Conservation (phyloP, 2,329 filamentous ascomycete species). For the Leptographium wingfieldii region DNA sequence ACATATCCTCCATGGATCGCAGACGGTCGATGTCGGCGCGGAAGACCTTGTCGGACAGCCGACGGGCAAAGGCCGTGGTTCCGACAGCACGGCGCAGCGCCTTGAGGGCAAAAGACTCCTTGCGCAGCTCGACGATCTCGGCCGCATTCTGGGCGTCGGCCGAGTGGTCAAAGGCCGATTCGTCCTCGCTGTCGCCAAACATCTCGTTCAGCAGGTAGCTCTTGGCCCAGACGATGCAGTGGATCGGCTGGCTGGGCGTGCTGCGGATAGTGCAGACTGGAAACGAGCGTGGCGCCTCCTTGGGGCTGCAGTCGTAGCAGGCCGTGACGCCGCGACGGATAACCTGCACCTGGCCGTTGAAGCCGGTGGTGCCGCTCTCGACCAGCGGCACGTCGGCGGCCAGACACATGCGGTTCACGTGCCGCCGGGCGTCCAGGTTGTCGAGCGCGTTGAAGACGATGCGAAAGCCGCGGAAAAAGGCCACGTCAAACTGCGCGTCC, state of each 20-base stretch:
- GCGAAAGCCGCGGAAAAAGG: conserved; percentile 74
- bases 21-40: conserved; percentile 71
- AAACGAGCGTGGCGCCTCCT: conserved; percentile 83
- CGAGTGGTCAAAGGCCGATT: conserved; percentile 66
- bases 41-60: conserved; percentile 91
- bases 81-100: conserved; percentile 72
- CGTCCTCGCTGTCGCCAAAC: conserved; percentile 83
- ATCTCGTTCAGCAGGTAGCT: conserved; percentile 93
- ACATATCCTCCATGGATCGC: conserved; percentile 87
- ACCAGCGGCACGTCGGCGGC: conserved; percentile 82
- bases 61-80: conserved; percentile 59
- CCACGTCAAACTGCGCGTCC: conserved; percentile 69
- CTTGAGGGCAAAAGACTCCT: conserved; percentile 73
- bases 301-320: conserved; percentile 90
- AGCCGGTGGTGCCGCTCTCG: conserved; percentile 94
- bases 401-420: conserved; percentile 96
- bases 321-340: conserved; percentile 87
- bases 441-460: conserved; percentile 96
- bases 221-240: conserved; percentile 98
- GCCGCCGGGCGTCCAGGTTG: conserved; percentile 82
- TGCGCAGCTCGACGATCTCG: conserved; percentile 78
- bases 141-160: conserved; percentile 69
- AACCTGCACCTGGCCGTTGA: conserved; percentile 94
- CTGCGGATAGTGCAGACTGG: conserved; percentile 96
- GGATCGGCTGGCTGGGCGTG: conserved; percentile 90